Conservation (phyloP, 179 eudicot species). For the Dionaea muscipula region DNA sequence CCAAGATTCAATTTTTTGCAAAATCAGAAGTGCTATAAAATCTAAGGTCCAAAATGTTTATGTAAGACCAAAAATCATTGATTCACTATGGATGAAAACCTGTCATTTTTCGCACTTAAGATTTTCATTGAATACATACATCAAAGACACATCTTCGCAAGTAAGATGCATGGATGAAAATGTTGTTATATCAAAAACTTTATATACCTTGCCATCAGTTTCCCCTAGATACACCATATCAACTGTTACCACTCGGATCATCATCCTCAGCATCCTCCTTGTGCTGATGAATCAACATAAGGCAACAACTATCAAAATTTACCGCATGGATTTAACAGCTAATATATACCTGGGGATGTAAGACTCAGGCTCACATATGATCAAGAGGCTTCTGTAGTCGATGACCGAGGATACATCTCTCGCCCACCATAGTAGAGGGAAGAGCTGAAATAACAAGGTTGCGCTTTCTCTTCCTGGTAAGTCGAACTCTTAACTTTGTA, state of each 20-base stretch:
- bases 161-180: no score
- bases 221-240: conserved; percentile 17
- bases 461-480: conserved; percentile 30
- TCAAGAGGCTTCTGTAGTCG: conserved; percentile 13
- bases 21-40: neutral
- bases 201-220: conserved; percentile 35
- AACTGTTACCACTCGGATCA: conserved; percentile 11
- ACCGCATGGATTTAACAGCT: neutral
- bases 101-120: no score
- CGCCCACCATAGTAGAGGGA: conserved; percentile 66
- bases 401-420: conserved; percentile 32
- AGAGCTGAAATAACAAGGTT: conserved; percentile 45
- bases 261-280: conserved; percentile 23
- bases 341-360: neutral
- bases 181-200: neutral
- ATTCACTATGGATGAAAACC: no score
- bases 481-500: conserved; percentile 22
- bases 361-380: conserved; percentile 13
- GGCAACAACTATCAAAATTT: neutral
- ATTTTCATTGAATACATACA: neutral
- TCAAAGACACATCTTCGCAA: neutral
- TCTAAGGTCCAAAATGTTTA: neutral
- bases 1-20: neutral
- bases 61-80: no score
- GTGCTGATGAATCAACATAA: conserved; percentile 9